Evolutionary conservation across 192 early-diverging fungal genomes (phyloP).

Genomic region (Coemansia sp.): DNA sequence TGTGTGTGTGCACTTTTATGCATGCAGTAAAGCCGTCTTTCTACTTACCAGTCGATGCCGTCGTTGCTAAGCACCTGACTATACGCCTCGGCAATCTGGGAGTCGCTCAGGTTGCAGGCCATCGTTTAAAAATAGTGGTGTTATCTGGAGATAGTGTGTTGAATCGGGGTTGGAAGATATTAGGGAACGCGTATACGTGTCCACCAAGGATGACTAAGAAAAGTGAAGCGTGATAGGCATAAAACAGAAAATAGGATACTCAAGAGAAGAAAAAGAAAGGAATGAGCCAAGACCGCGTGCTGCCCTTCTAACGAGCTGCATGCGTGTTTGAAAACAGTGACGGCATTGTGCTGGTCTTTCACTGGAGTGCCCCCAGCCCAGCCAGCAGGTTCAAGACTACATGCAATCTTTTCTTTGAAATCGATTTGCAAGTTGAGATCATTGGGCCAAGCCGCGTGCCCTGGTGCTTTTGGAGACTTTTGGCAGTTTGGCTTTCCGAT

Average conservation of each 20-base stretch:
- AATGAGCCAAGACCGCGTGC: not conserved
- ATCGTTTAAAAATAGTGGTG: slow-evolving; percentile 11
- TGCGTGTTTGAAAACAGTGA: not conserved
- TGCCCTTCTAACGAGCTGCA: not conserved
- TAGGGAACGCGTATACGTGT: slow-evolving; percentile 1
- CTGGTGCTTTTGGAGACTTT: not conserved
- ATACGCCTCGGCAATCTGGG: slow-evolving; percentile 41
- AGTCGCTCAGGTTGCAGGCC: slow-evolving; percentile 40
- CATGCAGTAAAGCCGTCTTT: not conserved
- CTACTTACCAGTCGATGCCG: slow-evolving; percentile 44
- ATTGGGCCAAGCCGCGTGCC: not conserved
- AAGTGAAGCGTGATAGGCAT: not conserved
- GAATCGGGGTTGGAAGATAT: not conserved
- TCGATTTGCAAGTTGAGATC: not conserved
- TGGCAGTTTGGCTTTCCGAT: not conserved
- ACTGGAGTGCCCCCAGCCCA: not conserved
- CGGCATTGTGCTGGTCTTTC: not conserved
- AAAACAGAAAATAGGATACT: not conserved
- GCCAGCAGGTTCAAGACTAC: not conserved
- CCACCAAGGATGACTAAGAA: slow-evolving; percentile 7
- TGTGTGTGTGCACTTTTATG: not conserved
- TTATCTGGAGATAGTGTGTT: not conserved
- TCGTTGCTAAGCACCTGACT: slow-evolving; percentile 28
- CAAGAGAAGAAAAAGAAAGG: slow-evolving; percentile 2
- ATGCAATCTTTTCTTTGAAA: slow-evolving; percentile 1